A percentile compares a stretch with the other conserved stretches of the same genome.
Conservation (phyloP, 179 eudicot genomes). For the Camellia oleifera region DNA sequence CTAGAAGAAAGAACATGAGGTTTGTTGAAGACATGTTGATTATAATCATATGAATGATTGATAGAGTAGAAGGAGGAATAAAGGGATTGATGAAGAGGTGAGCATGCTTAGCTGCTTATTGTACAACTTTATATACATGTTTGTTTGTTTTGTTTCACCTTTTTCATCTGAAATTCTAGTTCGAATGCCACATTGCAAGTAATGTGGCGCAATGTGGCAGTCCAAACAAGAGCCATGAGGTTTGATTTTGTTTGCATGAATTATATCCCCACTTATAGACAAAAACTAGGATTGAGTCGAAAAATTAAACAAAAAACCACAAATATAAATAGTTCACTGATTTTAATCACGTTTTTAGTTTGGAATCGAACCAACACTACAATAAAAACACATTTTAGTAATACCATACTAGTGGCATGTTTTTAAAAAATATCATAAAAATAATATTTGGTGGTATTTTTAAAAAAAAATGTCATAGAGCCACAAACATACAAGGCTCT, state of each 20-base stretch:
- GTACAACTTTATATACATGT: background rate
- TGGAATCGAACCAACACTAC: too few relatives aligned
- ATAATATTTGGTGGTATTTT: too few relatives aligned
- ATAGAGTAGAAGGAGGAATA: background rate
- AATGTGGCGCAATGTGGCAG: conserved; percentile 10
- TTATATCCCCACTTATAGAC: too few relatives aligned
- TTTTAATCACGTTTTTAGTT: too few relatives aligned
- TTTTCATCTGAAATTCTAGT: conserved; percentile 10
- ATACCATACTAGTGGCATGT: too few relatives aligned
- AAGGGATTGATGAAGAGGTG: background rate
- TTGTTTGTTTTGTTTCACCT: background rate
- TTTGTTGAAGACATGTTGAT: conserved; percentile 11
- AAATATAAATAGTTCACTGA: too few relatives aligned
- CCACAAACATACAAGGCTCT: too few relatives aligned
- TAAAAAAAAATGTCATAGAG: too few relatives aligned
- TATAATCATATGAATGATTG: background rate
- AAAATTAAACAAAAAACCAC: too few relatives aligned
- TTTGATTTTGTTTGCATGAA: conserved; percentile 17
- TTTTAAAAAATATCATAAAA: too few relatives aligned
- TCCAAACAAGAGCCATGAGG: background rate
- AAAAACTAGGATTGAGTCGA: too few relatives aligned
- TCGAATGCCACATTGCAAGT: conserved; percentile 13
- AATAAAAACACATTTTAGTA: too few relatives aligned
- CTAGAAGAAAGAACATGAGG: background rate
- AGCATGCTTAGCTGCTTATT: background rate